Evolutionary conservation across 106 monocot species (phyloP).

Genomic region (Ottelia alismoides): DNA sequence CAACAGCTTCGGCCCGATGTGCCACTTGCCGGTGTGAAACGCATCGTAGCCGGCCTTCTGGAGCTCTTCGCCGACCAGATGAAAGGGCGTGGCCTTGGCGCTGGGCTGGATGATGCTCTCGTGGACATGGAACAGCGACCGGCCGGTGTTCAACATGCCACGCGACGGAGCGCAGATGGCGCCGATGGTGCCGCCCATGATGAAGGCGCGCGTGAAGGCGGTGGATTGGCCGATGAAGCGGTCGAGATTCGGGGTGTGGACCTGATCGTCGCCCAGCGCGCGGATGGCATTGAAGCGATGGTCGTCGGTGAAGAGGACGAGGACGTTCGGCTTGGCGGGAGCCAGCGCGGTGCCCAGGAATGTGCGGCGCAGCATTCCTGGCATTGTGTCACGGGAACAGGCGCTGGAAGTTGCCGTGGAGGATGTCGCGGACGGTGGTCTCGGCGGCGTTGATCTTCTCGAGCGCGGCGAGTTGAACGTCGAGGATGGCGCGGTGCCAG

Average conservation of each 20-base stretch:
- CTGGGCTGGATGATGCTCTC: not conserved
- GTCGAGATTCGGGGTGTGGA: not conserved
- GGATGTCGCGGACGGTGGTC: no score
- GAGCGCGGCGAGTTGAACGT: not conserved
- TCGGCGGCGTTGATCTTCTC: not conserved
- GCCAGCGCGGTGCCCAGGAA: not conserved
- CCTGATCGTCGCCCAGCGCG: not conserved
- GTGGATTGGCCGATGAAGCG: not conserved
- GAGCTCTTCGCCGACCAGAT: not conserved
- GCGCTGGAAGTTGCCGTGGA: no score
- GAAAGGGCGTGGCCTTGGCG: not conserved
- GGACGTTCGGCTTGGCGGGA: not conserved
- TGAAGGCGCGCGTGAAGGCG: not conserved
- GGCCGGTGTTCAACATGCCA: not conserved
- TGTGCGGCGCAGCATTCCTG: no score
- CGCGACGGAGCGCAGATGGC: not conserved
- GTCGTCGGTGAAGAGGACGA: not conserved
- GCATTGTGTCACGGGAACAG: no score
- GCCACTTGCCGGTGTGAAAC: no score
- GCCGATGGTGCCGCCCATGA: not conserved
- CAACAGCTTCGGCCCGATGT: no score
- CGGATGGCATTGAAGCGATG: not conserved
- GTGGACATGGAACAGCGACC: no score
- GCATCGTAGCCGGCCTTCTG: not conserved
- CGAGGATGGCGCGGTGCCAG: no score